A percentile compares a stretch with the other conserved stretches of the same genome.
phyloP scores from a whole-genome alignment of 2,329 filamentous ascomycete genomes.

The Didymella arachidicola region DNA sequence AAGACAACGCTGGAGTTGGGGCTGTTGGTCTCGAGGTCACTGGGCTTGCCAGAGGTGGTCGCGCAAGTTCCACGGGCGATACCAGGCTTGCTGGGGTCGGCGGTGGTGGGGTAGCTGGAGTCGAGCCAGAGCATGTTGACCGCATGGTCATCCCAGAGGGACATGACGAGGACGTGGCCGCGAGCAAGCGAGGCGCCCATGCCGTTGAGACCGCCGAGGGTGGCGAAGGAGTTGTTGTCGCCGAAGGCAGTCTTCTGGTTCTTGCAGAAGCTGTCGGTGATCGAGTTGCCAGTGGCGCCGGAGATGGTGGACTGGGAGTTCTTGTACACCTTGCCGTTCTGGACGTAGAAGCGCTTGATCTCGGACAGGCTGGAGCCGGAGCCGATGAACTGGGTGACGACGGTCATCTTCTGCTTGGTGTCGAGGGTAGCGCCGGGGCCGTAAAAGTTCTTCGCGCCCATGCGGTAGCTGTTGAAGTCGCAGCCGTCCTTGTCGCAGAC shows the following conservation, averaged over 20 bases:
- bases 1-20: constrained; percentile 48
- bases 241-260: constrained; percentile 64
- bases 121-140: constrained; percentile 80
- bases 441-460: constrained; percentile 70
- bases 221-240: constrained; percentile 62
- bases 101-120: constrained; percentile 65
- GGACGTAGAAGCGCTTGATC: constrained; percentile 61
- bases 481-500: constrained; percentile 74
- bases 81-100: constrained; percentile 44
- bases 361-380: constrained; percentile 54
- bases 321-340: constrained; percentile 59
- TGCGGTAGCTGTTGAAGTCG: constrained; percentile 68
- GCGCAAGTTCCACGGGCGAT: constrained; percentile 49
- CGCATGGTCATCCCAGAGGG: constrained; percentile 70
- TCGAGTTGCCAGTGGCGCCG: constrained; percentile 60
- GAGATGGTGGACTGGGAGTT: constrained; percentile 54
- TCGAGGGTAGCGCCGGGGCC: constrained; percentile 61
- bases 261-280: constrained; percentile 66
- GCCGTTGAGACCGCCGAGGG: constrained; percentile 63
- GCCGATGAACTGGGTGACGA: constrained; percentile 61
- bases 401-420: constrained; percentile 56
- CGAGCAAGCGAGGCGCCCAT: constrained; percentile 64
- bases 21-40: constrained; percentile 48
- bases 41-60: constrained; percentile 48
- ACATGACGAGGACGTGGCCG: constrained; percentile 72